Evolutionary conservation across 768 basidiomycete genomes (phyloP).

Genomic region (Pleurotus djamor): DNA sequence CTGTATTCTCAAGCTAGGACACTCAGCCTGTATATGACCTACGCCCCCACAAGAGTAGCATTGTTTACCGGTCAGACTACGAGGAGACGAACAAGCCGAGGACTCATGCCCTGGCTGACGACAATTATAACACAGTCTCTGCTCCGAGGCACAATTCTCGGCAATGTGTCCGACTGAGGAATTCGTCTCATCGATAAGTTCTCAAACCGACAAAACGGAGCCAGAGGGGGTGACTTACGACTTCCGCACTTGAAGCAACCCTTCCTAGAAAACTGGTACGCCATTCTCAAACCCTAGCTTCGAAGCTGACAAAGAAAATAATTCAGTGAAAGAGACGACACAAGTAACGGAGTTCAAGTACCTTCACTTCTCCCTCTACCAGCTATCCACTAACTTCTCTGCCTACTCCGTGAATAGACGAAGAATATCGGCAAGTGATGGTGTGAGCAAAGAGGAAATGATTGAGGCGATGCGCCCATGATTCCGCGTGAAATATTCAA

Average conservation of each 20-base stretch:
- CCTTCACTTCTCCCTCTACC: constrained; percentile 77
- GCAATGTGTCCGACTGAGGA: constrained; percentile 86
- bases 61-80: constrained; percentile 82
- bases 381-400: constrained; percentile 63
- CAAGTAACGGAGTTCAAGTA: constrained; percentile 16
- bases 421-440: constrained; percentile 36
- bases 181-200: constrained; percentile 11
- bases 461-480: not conserved
- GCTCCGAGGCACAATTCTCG: constrained; percentile 86
- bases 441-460: constrained; percentile 11
- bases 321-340: not conserved
- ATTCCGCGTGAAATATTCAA: not conserved
- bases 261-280: constrained; percentile 82
- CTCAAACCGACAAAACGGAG: constrained; percentile 1
- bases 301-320: constrained; percentile 17
- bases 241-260: constrained; percentile 95
- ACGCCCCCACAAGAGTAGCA: constrained; percentile 94
- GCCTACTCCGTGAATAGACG: constrained; percentile 54
- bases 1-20: constrained; percentile 73
- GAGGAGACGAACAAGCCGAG: constrained; percentile 81
- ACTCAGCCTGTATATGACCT: constrained; percentile 88
- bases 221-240: constrained; percentile 47
- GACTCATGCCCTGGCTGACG: constrained; percentile 94
- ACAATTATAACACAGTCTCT: constrained; percentile 93
- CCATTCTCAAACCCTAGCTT: constrained; percentile 58